Base-by-base conservation (phyloP, 345 rosid species). In the Salix koriyanagi region DNA sequence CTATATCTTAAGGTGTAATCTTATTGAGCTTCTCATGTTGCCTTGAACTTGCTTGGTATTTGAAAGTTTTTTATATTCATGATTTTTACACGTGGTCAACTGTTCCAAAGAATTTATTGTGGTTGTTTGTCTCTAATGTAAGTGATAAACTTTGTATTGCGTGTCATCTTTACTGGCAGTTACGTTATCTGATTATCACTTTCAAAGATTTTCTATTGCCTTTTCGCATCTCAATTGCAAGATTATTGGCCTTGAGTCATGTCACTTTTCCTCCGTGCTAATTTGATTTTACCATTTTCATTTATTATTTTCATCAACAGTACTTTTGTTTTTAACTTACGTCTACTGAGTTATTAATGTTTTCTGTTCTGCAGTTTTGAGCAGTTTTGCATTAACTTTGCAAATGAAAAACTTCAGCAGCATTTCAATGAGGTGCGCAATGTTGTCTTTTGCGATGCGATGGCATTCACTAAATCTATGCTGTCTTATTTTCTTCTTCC, bases 381-480 rank as follows among this genome's bases (percentile, higher is more conserved):
- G 86, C 99, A 96, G 86, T 96, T 95, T 81, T 95, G 99, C 87
- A 95, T 95, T 79, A 95, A 95, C 82, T 95, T 95, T 87, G 99
- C 99, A 4, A 96, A 96, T 85, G 99, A 96, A 84, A 96, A 93
- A 90, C 96, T 96, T 77, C 99, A 96, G 87, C 99, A 96, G 76
- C 97, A 96, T 85, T 96, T 96, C 80, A 96, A 96, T 75, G 97
- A 96, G 99, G 99, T 96, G 80, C n/a, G 78, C 73, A 70, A 21
- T 74, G 9, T 16, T 71, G n/a, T 68, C 65, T 65, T 84, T 34
- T 62, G 25, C 41, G 72, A 56, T 69, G 56, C 3, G 61, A 73
- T 74, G 67, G 44, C 44, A 65, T 76, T 74, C 30, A 75, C 16
- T 39, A 34, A 36, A 48, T 30, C 28, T 52, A 32, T 72, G 67